Evolutionary conservation across 441 rosid species (phyloP), one percentile per base, ranked within the genome.

Genomic region (Adansonia gregorii): DNA sequence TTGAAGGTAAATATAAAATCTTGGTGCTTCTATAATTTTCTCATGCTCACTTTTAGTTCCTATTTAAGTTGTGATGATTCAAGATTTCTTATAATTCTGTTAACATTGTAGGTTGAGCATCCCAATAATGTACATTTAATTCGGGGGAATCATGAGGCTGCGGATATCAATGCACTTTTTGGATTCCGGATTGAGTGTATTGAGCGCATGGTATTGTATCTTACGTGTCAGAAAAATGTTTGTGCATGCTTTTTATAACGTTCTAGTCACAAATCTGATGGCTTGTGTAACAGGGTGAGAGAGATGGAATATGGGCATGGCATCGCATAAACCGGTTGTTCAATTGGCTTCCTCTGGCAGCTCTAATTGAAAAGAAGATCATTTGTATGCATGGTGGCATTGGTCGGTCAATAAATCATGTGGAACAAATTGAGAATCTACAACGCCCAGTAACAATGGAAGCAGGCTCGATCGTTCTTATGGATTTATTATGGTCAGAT

Each of bases 111-210:
- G 99, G 95, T 92, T 79, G 98, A 95, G 85, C 88, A 96, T 90
- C 95, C 94, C 39, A 83, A 86, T 75, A 94, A 93, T 78, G 94
- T 96, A 73, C 99, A 96, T 82, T 79, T 96, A 79, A 96, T 96
- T 86, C 98, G 99, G 41, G 99, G 99, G 78, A 96, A 96, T 83
- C 99, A 96, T 87, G 99, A 96, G 89, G 99, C 98, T 67, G 98
- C 98, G 19, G 99, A 94, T 83, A 94, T 96, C 74, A 96, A 96
- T 89, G 99, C 99, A 78, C 99, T 96, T 45, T 96, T 96, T 87
- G 99, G 99, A 73, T 96, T 96, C 84, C 88, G 98, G 79, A 93
- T 94, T 67, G 98, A 96, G 86, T 96, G 99, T 85, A 93, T 96
- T 73, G 99, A 96, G 85, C 97, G 99, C 77, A 93, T 96, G 99